Percentiles rank a stretch among this genome's conserved stretches.
These are phyloP conservation scores for Fusarium pininemorale DNA, from an alignment of 2,329 filamentous ascomycete genomes.

Conservation along the genomic window DNA sequence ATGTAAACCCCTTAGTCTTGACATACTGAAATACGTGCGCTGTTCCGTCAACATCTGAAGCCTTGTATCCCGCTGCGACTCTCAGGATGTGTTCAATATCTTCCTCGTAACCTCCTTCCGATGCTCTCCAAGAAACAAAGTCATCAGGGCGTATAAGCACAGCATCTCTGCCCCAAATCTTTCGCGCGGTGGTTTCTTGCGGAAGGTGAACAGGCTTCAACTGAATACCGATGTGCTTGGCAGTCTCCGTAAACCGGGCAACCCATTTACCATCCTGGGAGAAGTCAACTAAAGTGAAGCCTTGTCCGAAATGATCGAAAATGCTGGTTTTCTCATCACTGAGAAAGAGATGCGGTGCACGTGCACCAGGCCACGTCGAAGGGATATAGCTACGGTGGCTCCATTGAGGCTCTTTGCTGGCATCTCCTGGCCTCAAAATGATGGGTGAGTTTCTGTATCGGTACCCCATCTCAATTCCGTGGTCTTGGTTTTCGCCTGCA, in stretches of 20 bases:
- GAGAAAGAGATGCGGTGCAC: not conserved
- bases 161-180: not conserved
- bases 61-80: not conserved
- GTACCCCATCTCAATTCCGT: not conserved
- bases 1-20: not conserved
- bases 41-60: accelerated
- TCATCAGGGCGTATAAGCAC: not conserved
- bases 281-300: not conserved
- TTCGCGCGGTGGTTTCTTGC: not conserved
- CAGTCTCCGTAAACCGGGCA: not conserved
- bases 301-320: not conserved
- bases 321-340: not conserved
- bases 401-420: not conserved
- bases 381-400: not conserved
- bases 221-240: not conserved
- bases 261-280: not conserved
- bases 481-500: not conserved
- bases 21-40: no score
- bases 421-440: not conserved
- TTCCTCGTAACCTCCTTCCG: not conserved
- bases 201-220: not conserved
- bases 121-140: not conserved
- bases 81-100: not conserved
- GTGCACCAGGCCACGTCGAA: not conserved
- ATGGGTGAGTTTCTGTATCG: not conserved